These are phyloP conservation scores for Phytophthora sp. DNA, from an alignment of 352 stramenopile species.

Conservation along the genomic window DNA sequence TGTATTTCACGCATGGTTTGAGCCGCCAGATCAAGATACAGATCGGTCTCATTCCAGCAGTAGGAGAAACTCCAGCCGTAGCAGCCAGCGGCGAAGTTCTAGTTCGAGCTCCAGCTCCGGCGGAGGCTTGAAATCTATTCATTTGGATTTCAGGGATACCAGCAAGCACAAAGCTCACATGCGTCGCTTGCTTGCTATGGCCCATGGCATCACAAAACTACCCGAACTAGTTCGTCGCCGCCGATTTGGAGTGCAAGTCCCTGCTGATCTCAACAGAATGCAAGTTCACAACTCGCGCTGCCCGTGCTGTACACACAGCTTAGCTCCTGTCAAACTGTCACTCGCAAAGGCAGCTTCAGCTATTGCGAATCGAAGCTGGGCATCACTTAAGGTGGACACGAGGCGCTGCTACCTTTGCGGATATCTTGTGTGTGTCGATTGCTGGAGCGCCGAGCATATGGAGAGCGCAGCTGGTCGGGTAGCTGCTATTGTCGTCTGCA, in stretches of 20 bases:
- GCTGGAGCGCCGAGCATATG: conserved; percentile 27
- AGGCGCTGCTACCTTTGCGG: conserved; percentile 35
- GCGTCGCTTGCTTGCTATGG: conserved; percentile 6
- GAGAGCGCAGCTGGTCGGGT: conserved; percentile 25
- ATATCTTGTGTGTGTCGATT: conserved; percentile 36
- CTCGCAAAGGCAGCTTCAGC: conserved; percentile 11
- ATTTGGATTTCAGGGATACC: background rate
- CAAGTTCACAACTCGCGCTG: conserved; percentile 48
- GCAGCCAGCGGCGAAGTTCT: background rate
- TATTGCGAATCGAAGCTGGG: conserved; percentile 8
- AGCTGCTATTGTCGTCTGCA: conserved; percentile 23
- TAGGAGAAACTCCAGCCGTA: background rate
- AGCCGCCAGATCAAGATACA: background rate
- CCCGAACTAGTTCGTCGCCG: conserved; percentile 47
- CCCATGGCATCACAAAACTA: conserved; percentile 26
- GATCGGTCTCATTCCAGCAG: background rate
- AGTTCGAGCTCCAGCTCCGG: background rate
- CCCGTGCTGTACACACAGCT: conserved; percentile 49
- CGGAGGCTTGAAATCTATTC: background rate
- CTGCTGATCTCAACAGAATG: conserved; percentile 40
- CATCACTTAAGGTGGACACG: conserved; percentile 8
- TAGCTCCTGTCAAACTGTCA: conserved; percentile 29
- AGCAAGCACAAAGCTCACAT: conserved; percentile 7
- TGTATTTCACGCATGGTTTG: conserved; percentile 35
- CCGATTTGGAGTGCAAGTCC: conserved; percentile 51